Conservation (phyloP, 2,329 filamentous ascomycete genomes). For the Aureobasidium sp. region DNA sequence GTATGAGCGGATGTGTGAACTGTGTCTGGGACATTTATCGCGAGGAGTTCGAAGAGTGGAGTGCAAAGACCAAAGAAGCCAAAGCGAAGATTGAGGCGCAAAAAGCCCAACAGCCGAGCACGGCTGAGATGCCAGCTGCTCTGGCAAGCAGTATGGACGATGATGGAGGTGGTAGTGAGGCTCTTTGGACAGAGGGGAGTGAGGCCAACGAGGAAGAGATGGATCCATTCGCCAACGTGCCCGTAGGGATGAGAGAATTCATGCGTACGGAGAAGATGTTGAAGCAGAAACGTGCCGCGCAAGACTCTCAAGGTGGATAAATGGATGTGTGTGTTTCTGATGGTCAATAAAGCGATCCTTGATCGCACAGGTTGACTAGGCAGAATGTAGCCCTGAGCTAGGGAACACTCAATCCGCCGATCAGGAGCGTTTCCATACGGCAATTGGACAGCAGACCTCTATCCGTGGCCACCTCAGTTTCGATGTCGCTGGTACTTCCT, state of each 20-base stretch:
- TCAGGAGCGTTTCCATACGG: too few species aligned
- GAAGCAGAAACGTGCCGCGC: conserved; percentile 44
- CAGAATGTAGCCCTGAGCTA: too few species aligned
- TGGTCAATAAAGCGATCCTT: too few species aligned
- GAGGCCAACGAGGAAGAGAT: conserved; percentile 24
- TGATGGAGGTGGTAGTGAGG: conserved; percentile 68
- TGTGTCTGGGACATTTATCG: conserved; percentile 92
- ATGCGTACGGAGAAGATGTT: conserved; percentile 95
- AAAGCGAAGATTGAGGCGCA: conserved; percentile 42
- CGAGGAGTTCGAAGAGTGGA: conserved; percentile 91
- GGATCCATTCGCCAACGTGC: conserved; percentile 70
- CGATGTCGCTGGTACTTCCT: too few species aligned
- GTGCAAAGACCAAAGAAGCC: conserved; percentile 56
- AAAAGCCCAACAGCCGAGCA: conserved; percentile 28
- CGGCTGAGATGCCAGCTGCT: conserved; percentile 37
- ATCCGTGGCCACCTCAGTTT: too few species aligned
- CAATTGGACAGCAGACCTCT: too few species aligned
- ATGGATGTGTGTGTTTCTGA: too few species aligned
- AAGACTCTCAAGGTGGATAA: background rate
- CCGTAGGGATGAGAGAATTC: conserved; percentile 90
- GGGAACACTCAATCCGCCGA: too few species aligned
- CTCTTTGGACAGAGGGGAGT: conserved; percentile 52
- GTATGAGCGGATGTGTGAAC: conserved; percentile 97
- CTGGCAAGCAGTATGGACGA: conserved; percentile 64
- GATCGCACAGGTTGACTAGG: too few species aligned